Base-by-base conservation (phyloP, 1,139 yeast genomes). In the Blastobotrys aristatus region DNA sequence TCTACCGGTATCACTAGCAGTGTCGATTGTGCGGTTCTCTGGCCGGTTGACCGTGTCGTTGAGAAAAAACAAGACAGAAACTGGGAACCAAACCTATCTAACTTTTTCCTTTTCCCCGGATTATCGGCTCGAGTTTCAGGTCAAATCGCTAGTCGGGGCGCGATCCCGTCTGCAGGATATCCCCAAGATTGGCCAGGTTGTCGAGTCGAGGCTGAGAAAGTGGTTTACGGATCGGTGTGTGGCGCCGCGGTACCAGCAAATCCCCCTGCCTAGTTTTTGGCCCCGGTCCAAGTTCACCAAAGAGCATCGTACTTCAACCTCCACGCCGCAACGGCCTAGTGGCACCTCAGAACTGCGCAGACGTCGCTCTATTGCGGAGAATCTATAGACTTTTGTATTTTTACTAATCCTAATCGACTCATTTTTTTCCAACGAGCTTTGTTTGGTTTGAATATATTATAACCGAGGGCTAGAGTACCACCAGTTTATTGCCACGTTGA, bases 161-260 rank as follows among this genome's bases (percentile, higher is more conserved):
- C 74, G 96, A 46, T 90, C 97, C 0, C 84, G 92, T 62, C 72
- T 94, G 34, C 96, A 90, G 65, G 92, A 94, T 60, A 89, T 92
- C 13, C 97, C 98, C 8, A 89, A 92, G 61, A 81, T 94, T 34
- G 81, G 96, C 7, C 82, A 88, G 44, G 71, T 94, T 43, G 80
- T 94, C 31, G 97, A 92, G 61, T 79, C 80, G 51, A 82, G 83
- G 54, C 74, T 94, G 42, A 76, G 94, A 54, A 83, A 82, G 53
- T 89, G 97, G 95, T 89, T 94, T 63, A 80, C 83, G 27, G 97
- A 89, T 57, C 73, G 96, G 52, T 88, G 96, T 61, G 95, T 94
- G 6, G 95, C 88, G 57, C 99, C 99, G 1, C 73, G 95, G 54
- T 90, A 84, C 59, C 96, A 88, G 65, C 83, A 86, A 46, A 80